Conservation (phyloP, 2,329 filamentous ascomycete species). For the Colletotrichum brevisporum region DNA sequence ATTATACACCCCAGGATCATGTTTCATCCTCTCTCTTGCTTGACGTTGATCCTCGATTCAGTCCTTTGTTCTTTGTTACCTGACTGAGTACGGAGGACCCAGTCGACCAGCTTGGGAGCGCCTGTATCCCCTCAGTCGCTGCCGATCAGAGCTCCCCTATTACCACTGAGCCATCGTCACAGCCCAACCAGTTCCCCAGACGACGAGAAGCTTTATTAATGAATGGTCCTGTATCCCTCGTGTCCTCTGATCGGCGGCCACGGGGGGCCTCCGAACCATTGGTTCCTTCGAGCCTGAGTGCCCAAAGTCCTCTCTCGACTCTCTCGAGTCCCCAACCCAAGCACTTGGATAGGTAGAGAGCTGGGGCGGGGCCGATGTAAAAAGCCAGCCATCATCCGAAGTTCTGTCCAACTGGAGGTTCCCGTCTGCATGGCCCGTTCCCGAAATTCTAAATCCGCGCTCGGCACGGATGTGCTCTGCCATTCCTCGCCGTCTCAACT, state of each 20-base stretch:
- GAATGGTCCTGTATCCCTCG: no score
- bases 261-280: no score
- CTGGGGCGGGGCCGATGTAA: constrained; percentile 20
- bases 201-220: constrained; percentile 33
- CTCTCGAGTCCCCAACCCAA: no score
- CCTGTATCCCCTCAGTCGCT: not conserved
- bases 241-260: not conserved
- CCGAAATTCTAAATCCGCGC: constrained; percentile 30
- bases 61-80: constrained; percentile 22
- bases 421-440: constrained; percentile 27
- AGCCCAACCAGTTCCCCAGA: constrained; percentile 28
- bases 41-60: constrained; percentile 11
- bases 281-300: no score
- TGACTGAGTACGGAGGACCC: not conserved
- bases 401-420: constrained; percentile 15
- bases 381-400: constrained; percentile 36
- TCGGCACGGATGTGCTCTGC: not conserved
- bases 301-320: no score
- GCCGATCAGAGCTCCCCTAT: constrained; percentile 17
- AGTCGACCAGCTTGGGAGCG: not conserved
- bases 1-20: constrained; percentile 27
- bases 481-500: not conserved
- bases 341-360: not conserved
- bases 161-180: constrained; percentile 27
- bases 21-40: constrained; percentile 7